Evolutionary conservation across 2,329 filamentous ascomycete genomes (phyloP), one percentile per base, ranked within the genome.

Genomic region (Colletotrichum sp.): DNA sequence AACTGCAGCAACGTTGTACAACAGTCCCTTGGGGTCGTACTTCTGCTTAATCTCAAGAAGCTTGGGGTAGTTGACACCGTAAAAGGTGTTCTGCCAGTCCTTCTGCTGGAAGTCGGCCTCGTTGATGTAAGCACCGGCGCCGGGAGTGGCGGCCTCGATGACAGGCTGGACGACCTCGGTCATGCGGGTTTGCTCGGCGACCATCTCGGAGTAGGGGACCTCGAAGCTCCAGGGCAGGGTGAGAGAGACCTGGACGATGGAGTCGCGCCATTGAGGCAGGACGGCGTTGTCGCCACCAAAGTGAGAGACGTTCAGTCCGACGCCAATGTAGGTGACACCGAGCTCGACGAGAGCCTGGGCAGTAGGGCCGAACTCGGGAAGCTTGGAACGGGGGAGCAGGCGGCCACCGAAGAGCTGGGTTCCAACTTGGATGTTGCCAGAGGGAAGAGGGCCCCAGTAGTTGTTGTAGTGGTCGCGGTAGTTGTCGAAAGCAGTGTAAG

Each of bases 211-310:
- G 21, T 61, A 74, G 43, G 74, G 74, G 6, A 38, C 71, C 13
- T 74, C 66, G n/a, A 69, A 72, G 32, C 67, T 74, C 76, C 76
- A 78, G 6, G 69, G 68, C 28, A 72, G 61, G 7, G 72, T 74
- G 72, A 79, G 75, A 71, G 85, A 80, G 8, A 79, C 76, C 67
- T 82, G 80, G 30, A 83, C 77, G 43, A 87, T 77, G 7, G 85
- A 78, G 24, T 81, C 78, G 21, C 85, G 81, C 86, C 86, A 87
- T 18, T 82, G 82, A 1, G 86, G 86, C 5, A 87, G 84, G 3
- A 87, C 84, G 0, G 87, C 77, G 34, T 86, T 85, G 61, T 65
- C 56, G 5, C 66, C 63, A 30, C 73, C 73, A 24, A 75, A 75
- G 69, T 34, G 73, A 9, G 73, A 75, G 36, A 76, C 74, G 62